phyloP scores from a whole-genome alignment of 257 asterid genomes.

The Knoxia roxburghii region DNA sequence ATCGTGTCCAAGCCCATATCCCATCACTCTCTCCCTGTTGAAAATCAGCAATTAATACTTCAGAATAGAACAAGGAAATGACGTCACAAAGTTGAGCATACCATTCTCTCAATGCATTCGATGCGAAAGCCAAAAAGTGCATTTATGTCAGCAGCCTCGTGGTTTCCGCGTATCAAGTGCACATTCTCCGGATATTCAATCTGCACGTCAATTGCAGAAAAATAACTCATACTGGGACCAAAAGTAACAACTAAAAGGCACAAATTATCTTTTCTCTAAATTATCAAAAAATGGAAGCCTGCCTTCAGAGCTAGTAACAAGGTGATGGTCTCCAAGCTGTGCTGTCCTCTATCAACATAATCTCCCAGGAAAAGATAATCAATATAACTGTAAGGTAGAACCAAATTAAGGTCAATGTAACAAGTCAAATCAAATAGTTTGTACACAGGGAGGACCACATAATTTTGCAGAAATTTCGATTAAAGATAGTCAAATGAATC shows the following conservation, averaged over 20 bases:
- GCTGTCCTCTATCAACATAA: conserved; percentile 99
- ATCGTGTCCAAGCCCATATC: conserved; percentile 99
- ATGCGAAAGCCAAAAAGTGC: conserved; percentile 98
- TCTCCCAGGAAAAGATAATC: conserved; percentile 98
- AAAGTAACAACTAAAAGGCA: background rate
- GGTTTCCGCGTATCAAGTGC: conserved; percentile 97
- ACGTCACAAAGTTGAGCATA: conserved; percentile 27
- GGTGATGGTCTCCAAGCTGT: conserved; percentile 98
- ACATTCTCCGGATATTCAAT: conserved; percentile 94
- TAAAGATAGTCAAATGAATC: background rate
- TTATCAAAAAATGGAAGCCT: conserved; percentile 18
- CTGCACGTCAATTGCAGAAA: conserved; percentile 33
- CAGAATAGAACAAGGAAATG: background rate
- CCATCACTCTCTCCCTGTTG: conserved; percentile 96
- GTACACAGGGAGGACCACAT: background rate
- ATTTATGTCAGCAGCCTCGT: conserved; percentile 98
- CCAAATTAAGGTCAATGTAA: conserved; percentile 13
- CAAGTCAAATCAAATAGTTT: background rate
- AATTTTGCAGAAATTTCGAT: background rate
- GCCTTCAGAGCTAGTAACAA: conserved; percentile 97
- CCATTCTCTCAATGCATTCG: conserved; percentile 99
- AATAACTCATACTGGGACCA: background rate
- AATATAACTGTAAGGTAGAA: conserved; percentile 66
- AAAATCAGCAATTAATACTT: conserved; percentile 26
- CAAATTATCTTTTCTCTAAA: background rate